Percentiles rank a stretch among this genome's conserved stretches.
Conservation (phyloP, 768 basidiomycete species). For the Terana coerulea region DNA sequence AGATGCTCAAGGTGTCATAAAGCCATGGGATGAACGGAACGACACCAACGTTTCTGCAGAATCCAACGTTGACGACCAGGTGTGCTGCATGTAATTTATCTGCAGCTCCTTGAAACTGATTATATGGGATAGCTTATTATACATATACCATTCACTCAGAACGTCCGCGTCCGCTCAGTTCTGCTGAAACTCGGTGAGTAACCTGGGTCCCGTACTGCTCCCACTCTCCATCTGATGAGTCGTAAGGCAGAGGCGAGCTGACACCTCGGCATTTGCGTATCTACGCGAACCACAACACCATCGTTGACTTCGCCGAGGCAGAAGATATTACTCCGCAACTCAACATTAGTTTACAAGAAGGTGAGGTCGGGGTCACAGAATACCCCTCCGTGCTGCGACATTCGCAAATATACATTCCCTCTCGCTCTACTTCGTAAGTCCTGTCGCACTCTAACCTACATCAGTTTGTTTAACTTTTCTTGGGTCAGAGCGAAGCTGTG, state of each 20-base stretch:
- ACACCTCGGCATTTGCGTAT: slow-evolving; percentile 73
- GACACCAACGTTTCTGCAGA: slow-evolving; percentile 62
- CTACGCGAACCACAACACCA: slow-evolving; percentile 69
- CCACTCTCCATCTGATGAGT: slow-evolving; percentile 2
- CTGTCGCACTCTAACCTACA: slow-evolving; percentile 7
- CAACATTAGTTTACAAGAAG: slow-evolving; percentile 66
- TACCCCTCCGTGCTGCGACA: slow-evolving; percentile 72
- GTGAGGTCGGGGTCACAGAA: slow-evolving; percentile 63
- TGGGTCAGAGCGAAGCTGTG: slow-evolving; percentile 54
- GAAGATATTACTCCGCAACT: slow-evolving; percentile 68
- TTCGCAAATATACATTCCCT: slow-evolving; percentile 72
- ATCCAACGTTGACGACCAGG: slow-evolving; percentile 86
- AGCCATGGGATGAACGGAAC: slow-evolving; percentile 79
- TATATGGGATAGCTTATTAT: slow-evolving; percentile 57
- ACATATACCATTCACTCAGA: slow-evolving; percentile 77
- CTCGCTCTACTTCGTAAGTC: slow-evolving; percentile 77
- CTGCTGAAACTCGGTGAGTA: slow-evolving; percentile 70
- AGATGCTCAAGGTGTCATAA: slow-evolving; percentile 70
- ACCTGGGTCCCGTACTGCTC: slow-evolving; percentile 1
- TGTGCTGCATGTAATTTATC: slow-evolving; percentile 25
- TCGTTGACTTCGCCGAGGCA: slow-evolving; percentile 74
- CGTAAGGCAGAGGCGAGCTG: slow-evolving; percentile 68
- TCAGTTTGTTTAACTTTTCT: slow-evolving; percentile 3
- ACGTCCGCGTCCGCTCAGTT: slow-evolving; percentile 71
- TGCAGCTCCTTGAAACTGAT: neutral